Evolutionary conservation across 2,329 filamentous ascomycete genomes (phyloP), one percentile per base, ranked within the genome.

Genomic region (Stagonosporopsis cucurbitacearum): DNA sequence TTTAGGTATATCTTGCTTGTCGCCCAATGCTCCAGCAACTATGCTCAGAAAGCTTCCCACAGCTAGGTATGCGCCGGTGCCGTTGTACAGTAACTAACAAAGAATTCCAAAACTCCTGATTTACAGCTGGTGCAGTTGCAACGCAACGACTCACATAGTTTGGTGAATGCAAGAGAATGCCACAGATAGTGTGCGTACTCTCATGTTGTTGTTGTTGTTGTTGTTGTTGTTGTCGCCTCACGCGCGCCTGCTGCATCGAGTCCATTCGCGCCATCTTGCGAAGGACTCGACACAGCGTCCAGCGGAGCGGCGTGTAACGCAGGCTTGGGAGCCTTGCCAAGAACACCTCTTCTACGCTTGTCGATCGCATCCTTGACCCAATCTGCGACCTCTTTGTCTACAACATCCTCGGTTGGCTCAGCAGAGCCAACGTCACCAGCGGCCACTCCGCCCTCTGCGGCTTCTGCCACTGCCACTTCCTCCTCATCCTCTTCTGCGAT

Each of bases 271-370:
- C 63, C 66, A 22, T 66, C 70, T 15, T 63, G 63, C 17, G 66
- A 64, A 40, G 75, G 75, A 50, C 72, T 77, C 20, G 70, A 66
- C 32, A 93, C 85, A 12, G 85, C 85, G 73, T 96, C 91, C 40
- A 98, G 77, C 1, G 93, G 91, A 22, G 91, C 94, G 5, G 91
- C 88, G 74, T 98, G 95, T 59, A 98, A 78, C 3, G 95, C 93
- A 15, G 95, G 95, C 69, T 90, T 91, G 44, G 82, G 81, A 6
- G 63, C 64, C 54, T 73, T 74, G 4, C 79, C 81, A 71, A 79
- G 84, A 41, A 78, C 79, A 15, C 86, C 90, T 2, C 80, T 83
- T 59, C 80, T 82, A 68, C 87, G 87, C 67, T 84, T 84, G 61
- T 89, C 86, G 37, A 98, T 76, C 17, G 90, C 89, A 6, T 78